A percentile compares a stretch with the other conserved stretches of the same genome.
These are phyloP conservation scores for Begonia peltatifolia DNA, from an alignment of 306 rosid species.

Conservation along the genomic window DNA sequence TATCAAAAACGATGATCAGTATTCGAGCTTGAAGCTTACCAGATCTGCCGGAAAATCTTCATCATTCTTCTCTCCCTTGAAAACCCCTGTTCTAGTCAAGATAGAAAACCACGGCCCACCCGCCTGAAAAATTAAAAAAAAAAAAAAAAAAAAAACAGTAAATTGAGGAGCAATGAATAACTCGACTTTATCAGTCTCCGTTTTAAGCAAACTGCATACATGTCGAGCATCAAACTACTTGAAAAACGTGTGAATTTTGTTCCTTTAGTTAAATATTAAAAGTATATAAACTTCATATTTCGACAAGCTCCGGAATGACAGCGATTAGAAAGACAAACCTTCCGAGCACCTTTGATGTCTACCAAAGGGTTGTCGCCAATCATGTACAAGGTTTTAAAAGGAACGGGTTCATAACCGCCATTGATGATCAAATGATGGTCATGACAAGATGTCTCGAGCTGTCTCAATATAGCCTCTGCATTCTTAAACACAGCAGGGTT, in stretches of 20 bases:
- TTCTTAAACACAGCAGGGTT: constrained; percentile 66
- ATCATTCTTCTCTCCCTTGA: constrained; percentile 74
- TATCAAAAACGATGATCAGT: too few relatives aligned
- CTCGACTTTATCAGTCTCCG: too few relatives aligned
- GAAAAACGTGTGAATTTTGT: too few relatives aligned
- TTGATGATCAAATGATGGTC: not conserved
- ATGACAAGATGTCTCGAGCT: constrained; percentile 13
- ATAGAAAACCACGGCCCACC: constrained; percentile 97
- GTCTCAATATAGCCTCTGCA: constrained; percentile 53
- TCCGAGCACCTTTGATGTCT: constrained; percentile 65
- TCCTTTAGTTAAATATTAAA: too few relatives aligned
- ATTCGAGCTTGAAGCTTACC: constrained; percentile 4
- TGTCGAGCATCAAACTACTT: too few relatives aligned
- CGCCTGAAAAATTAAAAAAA: constrained; percentile 44
- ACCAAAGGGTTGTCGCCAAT: constrained; percentile 90
- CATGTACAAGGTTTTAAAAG: constrained; percentile 63
- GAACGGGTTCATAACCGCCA: too few relatives aligned
- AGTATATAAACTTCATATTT: too few relatives aligned
- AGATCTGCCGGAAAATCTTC: constrained; percentile 25
- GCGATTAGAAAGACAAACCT: constrained; percentile 28
- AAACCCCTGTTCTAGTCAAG: constrained; percentile 83
- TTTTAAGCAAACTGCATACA: too few relatives aligned
- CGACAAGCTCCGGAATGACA: too few relatives aligned
- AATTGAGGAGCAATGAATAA: too few relatives aligned
- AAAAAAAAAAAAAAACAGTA: too few relatives aligned